A percentile compares a stretch with the other conserved stretches of the same genome.
Evolutionary conservation across 2,329 filamentous ascomycete genomes (phyloP).

Genomic region (Exophiala spinifera): DNA sequence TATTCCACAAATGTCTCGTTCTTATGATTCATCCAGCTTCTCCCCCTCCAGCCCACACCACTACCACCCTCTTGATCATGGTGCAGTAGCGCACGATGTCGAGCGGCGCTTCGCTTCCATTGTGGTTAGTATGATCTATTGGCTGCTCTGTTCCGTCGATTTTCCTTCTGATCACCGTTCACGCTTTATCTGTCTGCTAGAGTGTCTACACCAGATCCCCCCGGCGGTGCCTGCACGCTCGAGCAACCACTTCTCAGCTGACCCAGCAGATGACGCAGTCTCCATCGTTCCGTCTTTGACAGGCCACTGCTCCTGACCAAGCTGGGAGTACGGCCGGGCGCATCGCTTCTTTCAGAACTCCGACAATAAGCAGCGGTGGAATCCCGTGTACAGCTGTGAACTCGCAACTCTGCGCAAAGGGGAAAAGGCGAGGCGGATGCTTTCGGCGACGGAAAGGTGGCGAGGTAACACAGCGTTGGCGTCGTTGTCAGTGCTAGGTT

Average conservation of each 20-base stretch:
- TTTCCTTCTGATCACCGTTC: slow-evolving; percentile 7
- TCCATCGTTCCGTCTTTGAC: slow-evolving; percentile 7
- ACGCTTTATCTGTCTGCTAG: neutral
- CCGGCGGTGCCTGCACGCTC: slow-evolving; percentile 15
- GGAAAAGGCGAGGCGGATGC: slow-evolving; percentile 19
- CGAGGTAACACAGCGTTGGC: slow-evolving; percentile 23
- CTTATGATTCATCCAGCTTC: slow-evolving; percentile 15
- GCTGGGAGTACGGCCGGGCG: neutral
- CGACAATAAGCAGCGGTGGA: neutral
- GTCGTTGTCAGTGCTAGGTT: neutral
- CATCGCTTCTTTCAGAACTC: neutral
- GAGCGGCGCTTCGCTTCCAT: slow-evolving; percentile 23
- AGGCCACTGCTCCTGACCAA: slow-evolving; percentile 5
- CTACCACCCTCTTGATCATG: slow-evolving; percentile 16
- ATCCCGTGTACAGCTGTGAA: slow-evolving; percentile 1
- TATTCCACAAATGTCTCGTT: slow-evolving; percentile 13
- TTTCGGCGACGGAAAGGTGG: slow-evolving; percentile 17
- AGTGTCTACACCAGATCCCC: slow-evolving; percentile 16
- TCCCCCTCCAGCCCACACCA: slow-evolving; percentile 14
- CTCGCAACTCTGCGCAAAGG: neutral
- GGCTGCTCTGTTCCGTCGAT: slow-evolving; percentile 6
- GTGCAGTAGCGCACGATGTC: slow-evolving; percentile 24
- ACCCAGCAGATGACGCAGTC: slow-evolving; percentile 15
- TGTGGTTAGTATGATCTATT: slow-evolving; percentile 4
- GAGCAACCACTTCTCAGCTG: slow-evolving; percentile 23